Evolutionary conservation across 2,329 filamentous ascomycete species (phyloP).

Genomic region (Penicillium crustosum): DNA sequence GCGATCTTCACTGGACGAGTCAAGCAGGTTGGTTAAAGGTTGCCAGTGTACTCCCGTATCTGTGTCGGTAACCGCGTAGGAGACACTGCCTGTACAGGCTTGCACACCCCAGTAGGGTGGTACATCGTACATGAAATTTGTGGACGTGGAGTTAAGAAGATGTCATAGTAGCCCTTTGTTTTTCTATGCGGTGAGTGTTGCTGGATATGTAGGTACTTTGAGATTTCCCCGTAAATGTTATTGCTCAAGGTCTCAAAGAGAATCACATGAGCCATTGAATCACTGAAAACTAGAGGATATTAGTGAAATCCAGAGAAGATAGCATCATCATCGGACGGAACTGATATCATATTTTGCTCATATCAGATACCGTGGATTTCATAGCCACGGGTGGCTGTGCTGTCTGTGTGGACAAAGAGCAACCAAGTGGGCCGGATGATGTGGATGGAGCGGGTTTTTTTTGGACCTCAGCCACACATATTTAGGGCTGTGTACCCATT

Average conservation of each 20-base stretch:
- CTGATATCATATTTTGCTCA: neutral
- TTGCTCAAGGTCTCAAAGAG: neutral
- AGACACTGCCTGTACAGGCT: neutral
- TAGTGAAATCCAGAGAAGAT: neutral
- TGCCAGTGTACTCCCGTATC: neutral
- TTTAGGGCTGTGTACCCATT: conserved; percentile 4
- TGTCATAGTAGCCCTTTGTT: neutral
- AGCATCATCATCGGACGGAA: neutral
- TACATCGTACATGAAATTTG: neutral
- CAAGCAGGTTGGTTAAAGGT: conserved; percentile 7
- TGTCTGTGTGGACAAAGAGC: neutral
- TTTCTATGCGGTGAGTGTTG: neutral
- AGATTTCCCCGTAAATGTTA: neutral
- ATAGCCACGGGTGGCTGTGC: conserved; percentile 10
- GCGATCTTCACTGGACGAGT: conserved; percentile 13
- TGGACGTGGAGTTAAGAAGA: neutral
- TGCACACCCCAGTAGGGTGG: neutral
- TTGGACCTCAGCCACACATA: conserved; percentile 5
- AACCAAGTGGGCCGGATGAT: conserved; percentile 4
- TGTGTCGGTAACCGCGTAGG: neutral
- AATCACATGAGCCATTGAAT: neutral
- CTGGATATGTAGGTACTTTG: neutral
- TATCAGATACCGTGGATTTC: conserved; percentile 1
- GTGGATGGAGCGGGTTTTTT: neutral
- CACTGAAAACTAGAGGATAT: too few species aligned